Evolutionary conservation across 192 early-diverging fungal genomes (phyloP), one percentile per base, ranked within the genome.

Genomic region (Backusella psychrophila): DNA sequence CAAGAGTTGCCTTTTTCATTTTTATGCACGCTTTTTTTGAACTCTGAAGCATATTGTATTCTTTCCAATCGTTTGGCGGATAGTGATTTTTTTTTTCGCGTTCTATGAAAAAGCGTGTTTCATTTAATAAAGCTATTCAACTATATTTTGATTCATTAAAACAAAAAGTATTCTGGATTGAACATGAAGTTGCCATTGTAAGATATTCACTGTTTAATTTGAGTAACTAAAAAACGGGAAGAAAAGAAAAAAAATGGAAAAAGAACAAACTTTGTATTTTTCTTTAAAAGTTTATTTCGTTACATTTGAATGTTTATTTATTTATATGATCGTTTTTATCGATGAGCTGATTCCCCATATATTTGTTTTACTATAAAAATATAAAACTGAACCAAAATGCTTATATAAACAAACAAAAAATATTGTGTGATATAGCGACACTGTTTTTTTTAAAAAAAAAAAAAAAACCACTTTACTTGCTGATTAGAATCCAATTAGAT

Each of bases 241-340:
- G 63, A 66, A 66, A 31, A 15, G 91, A n/a, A 49, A 39, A 39
- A 17, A 49, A n/a, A 49, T 6, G 46, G 46, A 49, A n/a, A 49
- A 49, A 49, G 17, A n/a, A n/a, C 0, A 49, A 49, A 49, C 19
- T 19, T 49, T 49, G 6, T n/a, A 49, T 49, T 49, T 17, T 49
- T 49, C n/a, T 49, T 49, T 49, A 49, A 49, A 49, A 49, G 46
- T 49, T 49, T 49, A 49, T 49, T 49, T 44, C 46, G 46, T n/a
- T 49, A 49, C 46, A 44, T 49, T n/a, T 7, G 19, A n/a, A 6
- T 49, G 19, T 49, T 49, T 49, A 6, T n/a, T 49, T 49, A 17
- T 49, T 49, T 49, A n/a, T n/a, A 49, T 49, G 46, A 49, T 49
- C 6, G 3, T 44, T 49, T 49, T 49, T 49, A 49, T 49, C 6